Base-by-base conservation (phyloP, 371 early-diverging fungal species). In the Syncephalis plumigaleata region DNA sequence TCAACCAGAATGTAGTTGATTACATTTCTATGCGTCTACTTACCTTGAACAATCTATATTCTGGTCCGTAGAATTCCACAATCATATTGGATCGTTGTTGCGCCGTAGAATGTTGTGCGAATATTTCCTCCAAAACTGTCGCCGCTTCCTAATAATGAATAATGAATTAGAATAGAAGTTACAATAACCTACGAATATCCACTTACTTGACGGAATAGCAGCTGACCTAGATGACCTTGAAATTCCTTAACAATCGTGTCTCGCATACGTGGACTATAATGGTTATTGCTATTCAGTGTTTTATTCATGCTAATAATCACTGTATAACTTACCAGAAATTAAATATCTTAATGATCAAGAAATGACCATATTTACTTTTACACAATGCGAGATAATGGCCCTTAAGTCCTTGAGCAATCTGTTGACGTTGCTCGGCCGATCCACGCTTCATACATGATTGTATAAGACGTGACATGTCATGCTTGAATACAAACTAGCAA, bases 51-150 rank as follows among this genome's bases (percentile, higher is more conserved):
- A 91, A 55, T 0, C 82, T 73, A 70, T 81, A 90, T 58, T 91
- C 90, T 15, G 84, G 85, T 37, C 93, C 92, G 57, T 90, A 93
- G 58, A 95, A 87, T 67, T 95, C 94, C 43, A 86, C 78, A 45
- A 89, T 68, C 55, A 95, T 63, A 24, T 68, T 66, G 27, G 70
- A 64, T 44, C 84, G 67, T 63, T 95, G 89, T 42, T 65, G 53
- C 2, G 84, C 72, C 48, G 78, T 90, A 36, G 87, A 79, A 48
- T 72, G 87, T 59, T 77, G 76, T 9, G 78, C 64, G 50, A 84
- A 95, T 25, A 81, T 82, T 44, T 85, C 81, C 59, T 94, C 93
- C 36, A 95, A 62, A 15, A 91, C 79, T 11, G 65, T 52, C 17
- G 87, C 71, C 9, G 91, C 89, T 47, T 87, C 88, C 59, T 77